These are phyloP conservation scores for Glycyrrhiza uralensis DNA, from an alignment of 306 rosid genomes.

Conservation along the genomic window DNA sequence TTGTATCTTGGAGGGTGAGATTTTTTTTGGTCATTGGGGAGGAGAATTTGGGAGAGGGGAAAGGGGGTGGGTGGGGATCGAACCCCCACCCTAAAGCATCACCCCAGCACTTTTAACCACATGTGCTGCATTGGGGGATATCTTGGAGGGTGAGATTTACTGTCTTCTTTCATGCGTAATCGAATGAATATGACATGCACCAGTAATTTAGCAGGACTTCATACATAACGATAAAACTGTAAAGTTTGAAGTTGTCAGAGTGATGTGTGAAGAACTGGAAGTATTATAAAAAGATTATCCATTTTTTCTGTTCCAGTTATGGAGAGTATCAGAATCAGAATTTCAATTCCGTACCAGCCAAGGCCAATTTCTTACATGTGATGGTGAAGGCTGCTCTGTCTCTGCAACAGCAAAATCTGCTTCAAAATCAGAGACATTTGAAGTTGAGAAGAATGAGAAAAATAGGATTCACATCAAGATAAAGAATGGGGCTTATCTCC, in stretches of 20 bases:
- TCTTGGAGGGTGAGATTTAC: slow-evolving; percentile 23
- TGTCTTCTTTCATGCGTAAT: background rate
- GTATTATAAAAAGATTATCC: background rate
- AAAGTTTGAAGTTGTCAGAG: background rate
- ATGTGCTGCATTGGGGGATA: no score
- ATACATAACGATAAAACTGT: background rate
- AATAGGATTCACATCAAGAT: slow-evolving; percentile 64
- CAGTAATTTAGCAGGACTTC: background rate
- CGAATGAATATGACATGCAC: background rate
- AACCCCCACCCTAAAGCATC: no score
- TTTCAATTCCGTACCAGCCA: slow-evolving; percentile 61
- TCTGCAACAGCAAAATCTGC: slow-evolving; percentile 61
- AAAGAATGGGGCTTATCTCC: slow-evolving; percentile 57
- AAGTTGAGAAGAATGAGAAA: slow-evolving; percentile 48
- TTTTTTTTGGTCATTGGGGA: no score
- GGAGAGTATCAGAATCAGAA: slow-evolving; percentile 73
- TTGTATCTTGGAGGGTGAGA: no score
- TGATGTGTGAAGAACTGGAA: background rate
- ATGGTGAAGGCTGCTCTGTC: slow-evolving; percentile 54
- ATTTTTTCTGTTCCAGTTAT: slow-evolving; percentile 52
- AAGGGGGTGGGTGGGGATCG: no score
- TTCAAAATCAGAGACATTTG: slow-evolving; percentile 54
- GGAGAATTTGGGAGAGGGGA: no score
- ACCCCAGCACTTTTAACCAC: no score
- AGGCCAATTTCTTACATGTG: slow-evolving; percentile 79